Base-by-base conservation (phyloP, 116 monocot species). In the Zostera marina region DNA sequence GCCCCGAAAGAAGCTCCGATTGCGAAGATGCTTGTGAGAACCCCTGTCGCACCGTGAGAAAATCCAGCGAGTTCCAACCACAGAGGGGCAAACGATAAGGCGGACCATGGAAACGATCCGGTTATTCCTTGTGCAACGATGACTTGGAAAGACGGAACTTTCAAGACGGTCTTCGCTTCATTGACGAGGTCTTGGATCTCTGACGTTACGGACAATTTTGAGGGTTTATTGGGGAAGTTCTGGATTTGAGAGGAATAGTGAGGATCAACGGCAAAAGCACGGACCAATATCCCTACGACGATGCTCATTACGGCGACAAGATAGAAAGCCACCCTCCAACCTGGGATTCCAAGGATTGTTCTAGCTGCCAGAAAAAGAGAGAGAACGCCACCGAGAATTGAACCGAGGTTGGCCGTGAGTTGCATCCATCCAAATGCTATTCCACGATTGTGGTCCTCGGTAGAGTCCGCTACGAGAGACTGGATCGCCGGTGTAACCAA, bases 31-130 rank as follows among this genome's bases (percentile, higher is more conserved):
- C 65, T 55, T 79, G 77, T 88, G 5, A 94, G 75, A 11, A 77
- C 49, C 22, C 77, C 94, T 4, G 94, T 94, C 17, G 22, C 48
- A 13, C 40, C 45, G 65, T 94, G 94, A 26, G 88, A 88, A 57
- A 94, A 94, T 2, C 94, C 94, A 47, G 82, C 74, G 6, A 94
- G 79, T 73, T 94, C 94, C 54, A 94, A 58, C 94, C 88, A 94
- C 85, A 94, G 77, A 0, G 94, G 79, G 16, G 88, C 81, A 71
- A 94, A 94, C 16, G 94, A 67, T n/a, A 94, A 48, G 11, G 94
- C 81, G 22, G 84, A 85, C 94, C 94, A 94, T 2, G 94, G 94
- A 59, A 94, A 59, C 1, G 59, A 58, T 16, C 58, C 58, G 42
- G 58, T 42, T 14, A 59, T 15, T 4, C 59, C 59, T 59, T 59